Percentiles rank a stretch among this genome's conserved stretches.
phyloP scores from a whole-genome alignment of 139 green algal species.

The Zygnema circumcarinatum region DNA sequence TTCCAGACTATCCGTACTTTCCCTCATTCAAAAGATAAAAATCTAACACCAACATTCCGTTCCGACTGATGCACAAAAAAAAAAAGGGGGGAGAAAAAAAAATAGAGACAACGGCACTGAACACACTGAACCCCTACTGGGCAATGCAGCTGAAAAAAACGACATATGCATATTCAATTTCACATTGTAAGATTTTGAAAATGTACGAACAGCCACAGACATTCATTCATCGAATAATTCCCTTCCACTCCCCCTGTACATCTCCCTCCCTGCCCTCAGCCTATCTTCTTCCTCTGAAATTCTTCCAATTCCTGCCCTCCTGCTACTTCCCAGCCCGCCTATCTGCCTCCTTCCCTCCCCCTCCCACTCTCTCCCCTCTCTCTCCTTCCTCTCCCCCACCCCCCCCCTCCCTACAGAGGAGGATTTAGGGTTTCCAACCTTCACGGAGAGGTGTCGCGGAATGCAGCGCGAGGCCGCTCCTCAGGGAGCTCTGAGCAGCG shows the following conservation, averaged over 20 bases:
- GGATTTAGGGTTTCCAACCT: background rate
- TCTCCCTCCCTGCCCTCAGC: background rate
- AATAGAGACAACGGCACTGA: background rate
- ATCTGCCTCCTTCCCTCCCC: background rate
- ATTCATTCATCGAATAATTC: no score
- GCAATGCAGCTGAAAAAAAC: background rate
- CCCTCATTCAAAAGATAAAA: no score
- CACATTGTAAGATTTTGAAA: no score
- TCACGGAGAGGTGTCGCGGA: background rate
- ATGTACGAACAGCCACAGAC: no score
- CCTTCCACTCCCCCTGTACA: no score
- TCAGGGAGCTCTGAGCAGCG: no score
- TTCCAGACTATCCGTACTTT: no score
- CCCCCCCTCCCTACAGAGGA: background rate
- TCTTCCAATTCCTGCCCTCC: background rate
- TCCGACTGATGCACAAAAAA: no score
- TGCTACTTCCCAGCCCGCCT: background rate
- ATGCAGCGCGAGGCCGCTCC: background rate
- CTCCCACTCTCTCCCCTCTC: background rate
- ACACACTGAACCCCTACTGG: background rate
- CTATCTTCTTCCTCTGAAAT: background rate
- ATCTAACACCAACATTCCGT: no score
- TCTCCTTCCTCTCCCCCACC: background rate
- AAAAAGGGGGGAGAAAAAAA: background rate
- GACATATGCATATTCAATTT: background rate